Evolutionary conservation across 495 filamentous ascomycete genomes (phyloP), one percentile per base, ranked within the genome.

Genomic region (Polyplosphaeria fusca): DNA sequence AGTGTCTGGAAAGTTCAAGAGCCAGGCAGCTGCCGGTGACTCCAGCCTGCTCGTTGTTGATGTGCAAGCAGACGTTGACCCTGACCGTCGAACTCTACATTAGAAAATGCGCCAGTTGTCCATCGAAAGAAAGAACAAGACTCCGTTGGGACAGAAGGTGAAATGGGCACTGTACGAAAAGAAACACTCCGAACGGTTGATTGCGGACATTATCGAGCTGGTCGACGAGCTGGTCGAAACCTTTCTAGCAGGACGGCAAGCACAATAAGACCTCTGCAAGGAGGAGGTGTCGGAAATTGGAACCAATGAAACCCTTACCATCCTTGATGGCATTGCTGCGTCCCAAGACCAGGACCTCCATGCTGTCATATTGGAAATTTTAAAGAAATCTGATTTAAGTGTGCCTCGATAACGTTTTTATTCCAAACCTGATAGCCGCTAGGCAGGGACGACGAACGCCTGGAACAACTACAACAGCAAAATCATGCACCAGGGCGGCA

Each of bases 31-130:
- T 7, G 14, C 25, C 16, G 26, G 14, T 16, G 52, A 51, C 25
- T n/a, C 26, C 26, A 26, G 22, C 25, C 47, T 52, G 35, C 3
- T 26, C 2, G 46, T 48, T 14, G 38, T 40, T 19, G 26, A n/a
- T n/a, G n/a, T 59, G 51, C 35, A 54, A 1, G 3, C 50, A 18
- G 61, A 65, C 13, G 43, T 69, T 22, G 65, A 63, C 20, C 46
- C 57, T 1, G 27, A 26, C 4, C 27, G 20, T 4, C 38, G 13
- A 46, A 22, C 16, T 23, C 67, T 70, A 45, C 59, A 63, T 39
- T 14, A 53, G 7, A 66, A 64, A 24, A 71, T 69, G 61, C 54
- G 52, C 23, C 2, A 69, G 37, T 48, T 68, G 0, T 23, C 65
- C 19, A 56, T 61, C 9, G 25, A 47, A 32, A 61, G 68, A 3